Evolutionary conservation across 2,329 filamentous ascomycete genomes (phyloP), one percentile per base, ranked within the genome.

Genomic region (Tolypocladium ophioglossoides): DNA sequence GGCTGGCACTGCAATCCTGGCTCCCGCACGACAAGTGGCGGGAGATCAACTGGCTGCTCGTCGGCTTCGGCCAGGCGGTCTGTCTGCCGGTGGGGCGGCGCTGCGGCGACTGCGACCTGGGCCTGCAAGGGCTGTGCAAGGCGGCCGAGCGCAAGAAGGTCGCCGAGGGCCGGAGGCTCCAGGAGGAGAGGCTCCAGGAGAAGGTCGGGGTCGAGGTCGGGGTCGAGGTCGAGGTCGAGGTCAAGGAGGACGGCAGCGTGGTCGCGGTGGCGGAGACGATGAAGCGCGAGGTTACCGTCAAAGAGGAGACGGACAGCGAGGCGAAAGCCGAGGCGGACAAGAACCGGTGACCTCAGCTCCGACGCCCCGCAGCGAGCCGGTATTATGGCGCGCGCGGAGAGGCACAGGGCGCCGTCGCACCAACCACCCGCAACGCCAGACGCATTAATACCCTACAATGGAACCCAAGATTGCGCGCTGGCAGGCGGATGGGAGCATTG

Each of bases 1-100:
- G 91, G 46, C 72, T 77, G 53, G 82, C 83, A 37, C 75, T 96
- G 55, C 82, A 96, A 73, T 77, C 77, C 18, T 96, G 91, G 91
- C 74, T 96, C 62, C 91, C 91, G 2, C 79, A 71, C 56, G 89
- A 95, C 51, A 84, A 82, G 63, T 96, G 91, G 91, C 87, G 89
- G 69, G 89, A 95, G 70, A 95, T 96, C 68, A 96, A 96, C 70
- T 84, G 86, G 72, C 71, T 96, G 68, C 78, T 96, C 40, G 91
- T 96, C 35, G 91, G 91, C 0, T 77, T 95, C 57, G 91, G 91
- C 0, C 91, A 96, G 77, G 89, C 84, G 1, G 83, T 94, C 24
- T 96, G 91, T 67, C 73, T 90, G 58, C 90, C 91, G 1, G 82
- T 92, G 1, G 89, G 87, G 0, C 78, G 85, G 58, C 83, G 79